Conservation (phyloP, 495 filamentous ascomycete species). For the Copromyces sp. region DNA sequence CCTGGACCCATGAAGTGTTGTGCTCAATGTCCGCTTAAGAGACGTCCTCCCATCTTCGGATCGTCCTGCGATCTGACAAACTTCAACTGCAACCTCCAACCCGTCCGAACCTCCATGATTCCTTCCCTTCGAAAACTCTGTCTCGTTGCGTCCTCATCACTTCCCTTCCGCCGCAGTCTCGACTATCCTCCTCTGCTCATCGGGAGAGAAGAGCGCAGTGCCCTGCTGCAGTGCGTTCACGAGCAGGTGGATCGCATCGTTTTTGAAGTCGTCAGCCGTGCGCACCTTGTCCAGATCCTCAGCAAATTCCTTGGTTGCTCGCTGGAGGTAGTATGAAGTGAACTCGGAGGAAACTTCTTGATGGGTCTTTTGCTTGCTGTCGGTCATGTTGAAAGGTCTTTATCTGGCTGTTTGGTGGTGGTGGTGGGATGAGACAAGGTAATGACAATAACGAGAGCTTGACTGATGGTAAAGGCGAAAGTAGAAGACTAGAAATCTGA, state of each 20-base stretch:
- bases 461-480: not conserved
- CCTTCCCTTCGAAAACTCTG: not conserved
- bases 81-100: not conserved
- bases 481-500: not conserved
- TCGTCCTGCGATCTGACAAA: not conserved
- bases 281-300: slow-evolving; percentile 62
- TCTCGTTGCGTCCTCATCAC: not conserved
- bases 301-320: slow-evolving; percentile 54
- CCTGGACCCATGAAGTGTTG: not conserved
- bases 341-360: slow-evolving; percentile 37
- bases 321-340: slow-evolving; percentile 54
- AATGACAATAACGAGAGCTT: not conserved
- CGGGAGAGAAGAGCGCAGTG: slow-evolving; percentile 34
- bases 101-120: not conserved
- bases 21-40: not conserved
- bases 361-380: slow-evolving; percentile 21
- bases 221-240: slow-evolving; percentile 58
- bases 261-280: slow-evolving; percentile 55
- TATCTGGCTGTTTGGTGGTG: not conserved
- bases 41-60: not conserved
- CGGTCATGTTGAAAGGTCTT: slow-evolving; percentile 5
- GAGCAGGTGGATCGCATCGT: slow-evolving; percentile 49
- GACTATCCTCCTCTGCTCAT: slow-evolving; percentile 32
- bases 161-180: slow-evolving; percentile 2
- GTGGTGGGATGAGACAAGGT: not conserved